Conservation (phyloP, 192 early-diverging fungal species). For the Podila verticillata region DNA sequence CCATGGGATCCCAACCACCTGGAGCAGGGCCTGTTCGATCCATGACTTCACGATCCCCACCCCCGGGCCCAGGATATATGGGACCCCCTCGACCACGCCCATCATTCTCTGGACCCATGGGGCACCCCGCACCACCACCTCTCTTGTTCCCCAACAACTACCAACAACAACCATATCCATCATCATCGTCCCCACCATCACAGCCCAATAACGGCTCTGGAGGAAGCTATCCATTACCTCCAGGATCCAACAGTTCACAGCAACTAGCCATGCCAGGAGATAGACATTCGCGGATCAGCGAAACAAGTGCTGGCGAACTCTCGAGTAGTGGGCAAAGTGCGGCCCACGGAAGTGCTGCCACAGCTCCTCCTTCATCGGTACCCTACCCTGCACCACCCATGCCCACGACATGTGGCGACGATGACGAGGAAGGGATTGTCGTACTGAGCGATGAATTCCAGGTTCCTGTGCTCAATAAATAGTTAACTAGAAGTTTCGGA, state of each 20-base stretch:
- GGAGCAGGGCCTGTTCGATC: background rate
- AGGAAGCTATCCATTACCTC: background rate
- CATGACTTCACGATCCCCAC: constrained; percentile 5
- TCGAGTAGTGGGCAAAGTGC: background rate
- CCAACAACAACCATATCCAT: constrained; percentile 23
- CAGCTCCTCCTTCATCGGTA: background rate
- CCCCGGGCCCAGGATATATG: background rate
- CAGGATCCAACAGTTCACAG: background rate
- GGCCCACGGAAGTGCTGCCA: background rate
- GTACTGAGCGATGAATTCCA: constrained; percentile 1
- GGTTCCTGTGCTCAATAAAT: background rate
- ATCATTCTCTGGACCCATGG: constrained; percentile 1
- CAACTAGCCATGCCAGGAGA: background rate
- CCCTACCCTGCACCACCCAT: background rate
- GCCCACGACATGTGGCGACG: background rate
- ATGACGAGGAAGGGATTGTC: background rate
- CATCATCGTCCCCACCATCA: constrained; percentile 8
- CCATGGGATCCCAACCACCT: constrained; percentile 13
- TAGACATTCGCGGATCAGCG: background rate
- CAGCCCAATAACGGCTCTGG: background rate
- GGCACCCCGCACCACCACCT: constrained; percentile 8
- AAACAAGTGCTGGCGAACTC: background rate
- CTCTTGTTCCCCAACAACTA: constrained; percentile 17
- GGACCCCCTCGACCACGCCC: constrained; percentile 14
- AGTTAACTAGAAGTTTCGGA: too few relatives aligned